Percentiles rank a stretch among this genome's conserved stretches.
phyloP scores from a whole-genome alignment of 176 grass and related monocot genomes.

The Ampelocalamus luodianensis region DNA sequence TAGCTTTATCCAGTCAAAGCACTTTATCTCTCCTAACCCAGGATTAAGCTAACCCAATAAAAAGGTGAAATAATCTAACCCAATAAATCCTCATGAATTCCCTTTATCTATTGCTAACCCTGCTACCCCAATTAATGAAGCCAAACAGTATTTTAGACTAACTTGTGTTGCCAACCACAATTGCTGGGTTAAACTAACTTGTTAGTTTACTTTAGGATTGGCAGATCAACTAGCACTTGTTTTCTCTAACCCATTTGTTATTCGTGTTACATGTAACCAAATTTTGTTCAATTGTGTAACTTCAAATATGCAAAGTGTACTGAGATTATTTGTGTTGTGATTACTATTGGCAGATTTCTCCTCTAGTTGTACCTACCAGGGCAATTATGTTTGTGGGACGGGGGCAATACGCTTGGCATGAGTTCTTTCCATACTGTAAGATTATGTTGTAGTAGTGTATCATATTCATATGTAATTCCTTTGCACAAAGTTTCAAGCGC shows the following conservation, averaged over 20 bases:
- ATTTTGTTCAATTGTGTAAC: neutral
- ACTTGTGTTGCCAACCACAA: neutral
- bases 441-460: constrained; percentile 29
- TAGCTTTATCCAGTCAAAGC: neutral
- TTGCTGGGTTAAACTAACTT: neutral
- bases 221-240: neutral
- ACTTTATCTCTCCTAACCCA: neutral
- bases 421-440: constrained; percentile 95
- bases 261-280: neutral
- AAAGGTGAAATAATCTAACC: neutral
- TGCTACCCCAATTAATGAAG: neutral
- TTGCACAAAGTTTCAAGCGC: constrained; percentile 21
- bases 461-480: constrained; percentile 28
- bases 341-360: constrained; percentile 69
- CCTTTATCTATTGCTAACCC: neutral
- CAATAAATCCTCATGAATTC: neutral
- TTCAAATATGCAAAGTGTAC: constrained; percentile 6
- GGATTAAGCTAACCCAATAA: neutral
- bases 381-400: constrained; percentile 76
- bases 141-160: neutral
- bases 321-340: constrained; percentile 34
- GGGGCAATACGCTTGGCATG: constrained; percentile 80
- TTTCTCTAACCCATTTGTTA: neutral
- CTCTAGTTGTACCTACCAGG: constrained; percentile 82
- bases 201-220: neutral